These are phyloP conservation scores for Flaveria bidentis DNA, from an alignment of 129 eudicot genomes.

Conservation along the genomic window DNA sequence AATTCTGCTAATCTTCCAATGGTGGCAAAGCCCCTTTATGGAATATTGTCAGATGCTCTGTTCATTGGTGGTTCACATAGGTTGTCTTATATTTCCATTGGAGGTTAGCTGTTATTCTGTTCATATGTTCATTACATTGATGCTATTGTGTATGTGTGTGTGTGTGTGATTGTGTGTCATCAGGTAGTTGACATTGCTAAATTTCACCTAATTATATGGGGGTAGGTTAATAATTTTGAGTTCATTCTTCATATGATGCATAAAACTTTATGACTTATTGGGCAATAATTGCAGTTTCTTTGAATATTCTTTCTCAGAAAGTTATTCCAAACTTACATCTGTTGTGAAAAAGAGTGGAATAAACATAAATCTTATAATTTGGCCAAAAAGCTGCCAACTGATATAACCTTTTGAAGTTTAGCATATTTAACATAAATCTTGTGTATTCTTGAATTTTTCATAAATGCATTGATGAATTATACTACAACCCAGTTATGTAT, in stretches of 20 bases:
- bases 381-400: background rate
- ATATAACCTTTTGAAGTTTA: conserved; percentile 25
- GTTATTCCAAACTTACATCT: conserved; percentile 23
- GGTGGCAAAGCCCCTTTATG: conserved; percentile 93
- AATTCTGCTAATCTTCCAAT: conserved; percentile 69
- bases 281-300: conserved; percentile 12
- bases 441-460: background rate
- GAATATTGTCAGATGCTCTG: conserved; percentile 88
- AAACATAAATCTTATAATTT: background rate
- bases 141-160: conserved; percentile 8
- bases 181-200: conserved; percentile 13
- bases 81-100: conserved; percentile 79
- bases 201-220: conserved; percentile 23
- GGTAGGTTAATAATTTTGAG: conserved; percentile 8
- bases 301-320: background rate
- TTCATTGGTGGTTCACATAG: conserved; percentile 82
- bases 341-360: background rate
- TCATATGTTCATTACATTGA: conserved; percentile 20
- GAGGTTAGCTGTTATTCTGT: conserved; percentile 56
- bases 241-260: background rate
- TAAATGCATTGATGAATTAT: conserved; percentile 10
- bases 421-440: background rate
- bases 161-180: background rate
- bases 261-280: conserved; percentile 6
- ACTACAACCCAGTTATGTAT: background rate